A percentile compares a stretch with the other conserved stretches of the same genome.
Conservation (phyloP, 495 filamentous ascomycete genomes). For the Penicillium paxilli region DNA sequence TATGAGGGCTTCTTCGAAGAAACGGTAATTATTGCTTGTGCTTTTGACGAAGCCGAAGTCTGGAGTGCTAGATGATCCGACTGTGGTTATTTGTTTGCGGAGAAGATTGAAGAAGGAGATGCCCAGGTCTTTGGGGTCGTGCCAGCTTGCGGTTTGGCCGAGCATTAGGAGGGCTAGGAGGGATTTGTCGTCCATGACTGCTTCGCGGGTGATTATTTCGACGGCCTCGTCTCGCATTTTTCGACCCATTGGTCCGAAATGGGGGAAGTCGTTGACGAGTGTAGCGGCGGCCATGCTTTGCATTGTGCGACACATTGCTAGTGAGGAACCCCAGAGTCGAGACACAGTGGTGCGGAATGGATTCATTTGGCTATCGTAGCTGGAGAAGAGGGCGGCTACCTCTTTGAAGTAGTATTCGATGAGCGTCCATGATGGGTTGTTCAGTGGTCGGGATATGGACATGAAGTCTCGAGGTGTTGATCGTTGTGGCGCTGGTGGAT, state of each 20-base stretch:
- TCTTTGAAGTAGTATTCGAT: constrained; percentile 64
- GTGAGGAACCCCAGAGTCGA: constrained; percentile 54
- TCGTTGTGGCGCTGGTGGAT: constrained; percentile 27
- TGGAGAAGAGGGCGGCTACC: constrained; percentile 57
- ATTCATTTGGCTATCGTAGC: constrained; percentile 59
- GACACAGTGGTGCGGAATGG: constrained; percentile 57
- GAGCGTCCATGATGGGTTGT: constrained; percentile 53
- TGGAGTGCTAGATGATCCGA: constrained; percentile 14
- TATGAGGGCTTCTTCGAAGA: constrained; percentile 58
- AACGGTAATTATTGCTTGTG: constrained; percentile 50
- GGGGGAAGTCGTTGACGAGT: constrained; percentile 55
- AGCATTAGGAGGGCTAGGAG: constrained; percentile 55
- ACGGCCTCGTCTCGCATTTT: constrained; percentile 55
- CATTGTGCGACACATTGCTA: constrained; percentile 59
- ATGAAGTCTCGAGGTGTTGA: constrained; percentile 26
- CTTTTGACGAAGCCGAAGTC: constrained; percentile 21
- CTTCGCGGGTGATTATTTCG: constrained; percentile 46
- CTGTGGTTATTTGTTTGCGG: constrained; percentile 43
- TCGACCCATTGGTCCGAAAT: constrained; percentile 50
- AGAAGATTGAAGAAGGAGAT: constrained; percentile 49
- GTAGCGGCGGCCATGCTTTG: constrained; percentile 64
- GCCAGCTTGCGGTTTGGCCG: constrained; percentile 58
- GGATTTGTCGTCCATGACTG: constrained; percentile 46
- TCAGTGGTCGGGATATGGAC: constrained; percentile 38
- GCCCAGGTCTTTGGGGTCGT: constrained; percentile 54